A percentile compares a stretch with the other conserved stretches of the same genome.
phyloP scores from a whole-genome alignment of 495 filamentous ascomycete species.

The Letharia columbiana region DNA sequence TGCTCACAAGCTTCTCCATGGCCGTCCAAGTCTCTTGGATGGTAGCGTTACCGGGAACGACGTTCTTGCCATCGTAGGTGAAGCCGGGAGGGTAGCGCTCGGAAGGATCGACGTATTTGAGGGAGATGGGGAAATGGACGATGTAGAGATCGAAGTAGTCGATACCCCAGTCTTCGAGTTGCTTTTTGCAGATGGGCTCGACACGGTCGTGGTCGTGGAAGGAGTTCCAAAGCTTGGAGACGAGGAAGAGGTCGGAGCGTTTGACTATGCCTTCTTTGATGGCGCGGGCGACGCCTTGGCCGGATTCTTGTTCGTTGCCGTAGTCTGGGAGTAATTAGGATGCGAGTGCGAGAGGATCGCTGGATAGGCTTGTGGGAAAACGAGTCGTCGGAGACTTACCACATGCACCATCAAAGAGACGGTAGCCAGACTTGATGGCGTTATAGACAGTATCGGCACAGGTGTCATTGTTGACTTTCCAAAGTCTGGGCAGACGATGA shows the following conservation, averaged over 20 bases:
- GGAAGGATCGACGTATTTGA: conserved; percentile 69
- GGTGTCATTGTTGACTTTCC: conserved; percentile 77
- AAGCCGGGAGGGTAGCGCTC: conserved; percentile 78
- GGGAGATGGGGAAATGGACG: conserved; percentile 73
- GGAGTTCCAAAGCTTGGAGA: conserved; percentile 87
- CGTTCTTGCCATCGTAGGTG: conserved; percentile 49
- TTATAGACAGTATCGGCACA: conserved; percentile 77
- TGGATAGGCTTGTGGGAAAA: neutral
- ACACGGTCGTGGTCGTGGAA: conserved; percentile 71
- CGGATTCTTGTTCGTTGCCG: conserved; percentile 78
- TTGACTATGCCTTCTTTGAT: conserved; percentile 80
- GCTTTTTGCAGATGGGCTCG: conserved; percentile 62
- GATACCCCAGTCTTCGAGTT: conserved; percentile 69
- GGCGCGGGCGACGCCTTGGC: conserved; percentile 76
- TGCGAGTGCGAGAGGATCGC: neutral
- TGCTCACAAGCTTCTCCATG: conserved; percentile 68
- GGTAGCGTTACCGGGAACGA: conserved; percentile 55
- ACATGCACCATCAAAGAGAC: conserved; percentile 78
- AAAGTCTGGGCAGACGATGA: conserved; percentile 48
- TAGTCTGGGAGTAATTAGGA: conserved; percentile 52
- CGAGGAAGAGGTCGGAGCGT: conserved; percentile 83
- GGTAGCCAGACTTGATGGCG: conserved; percentile 82
- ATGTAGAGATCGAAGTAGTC: conserved; percentile 84
- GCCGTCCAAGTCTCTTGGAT: conserved; percentile 87
- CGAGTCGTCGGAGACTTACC: conserved; percentile 42